phyloP scores from a whole-genome alignment of 208 protist genomes.

The Trypanosoma melophagium region DNA sequence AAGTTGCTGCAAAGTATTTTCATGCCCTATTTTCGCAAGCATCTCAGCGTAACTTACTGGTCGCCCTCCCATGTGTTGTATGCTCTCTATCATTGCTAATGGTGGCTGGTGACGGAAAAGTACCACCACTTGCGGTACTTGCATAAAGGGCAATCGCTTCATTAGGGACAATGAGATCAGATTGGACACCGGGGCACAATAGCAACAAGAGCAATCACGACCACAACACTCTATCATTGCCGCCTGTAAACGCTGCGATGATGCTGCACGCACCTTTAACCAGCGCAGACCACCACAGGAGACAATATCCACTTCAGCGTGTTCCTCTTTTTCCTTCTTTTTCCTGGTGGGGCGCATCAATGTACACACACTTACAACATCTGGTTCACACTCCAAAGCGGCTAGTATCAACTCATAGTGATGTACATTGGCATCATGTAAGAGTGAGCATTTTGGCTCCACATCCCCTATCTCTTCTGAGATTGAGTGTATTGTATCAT shows the following conservation, averaged over 20 bases:
- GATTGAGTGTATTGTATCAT: neutral
- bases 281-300: conserved; percentile 55
- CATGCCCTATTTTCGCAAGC: neutral
- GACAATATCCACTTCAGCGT: conserved; percentile 57
- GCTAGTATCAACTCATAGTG: conserved; percentile 36
- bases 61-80: conserved; percentile 12
- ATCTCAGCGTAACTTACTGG: conserved; percentile 9
- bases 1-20: neutral
- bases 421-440: conserved; percentile 2
- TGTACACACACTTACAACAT: conserved; percentile 42
- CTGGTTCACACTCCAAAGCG: conserved; percentile 34
- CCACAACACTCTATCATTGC: conserved; percentile 19
- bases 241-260: conserved; percentile 21
- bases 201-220: too few relatives aligned
- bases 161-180: conserved; percentile 25
- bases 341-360: conserved; percentile 2
- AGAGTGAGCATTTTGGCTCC: neutral
- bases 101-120: neutral
- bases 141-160: conserved; percentile 31
- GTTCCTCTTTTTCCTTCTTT: neutral
- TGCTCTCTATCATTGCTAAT: neutral
- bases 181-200: conserved; percentile 5
- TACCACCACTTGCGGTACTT: conserved; percentile 8
- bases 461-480: too few relatives aligned
- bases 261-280: conserved; percentile 58